Base-by-base conservation (phyloP, 441 rosid species). In the Erysimum cheiri region DNA sequence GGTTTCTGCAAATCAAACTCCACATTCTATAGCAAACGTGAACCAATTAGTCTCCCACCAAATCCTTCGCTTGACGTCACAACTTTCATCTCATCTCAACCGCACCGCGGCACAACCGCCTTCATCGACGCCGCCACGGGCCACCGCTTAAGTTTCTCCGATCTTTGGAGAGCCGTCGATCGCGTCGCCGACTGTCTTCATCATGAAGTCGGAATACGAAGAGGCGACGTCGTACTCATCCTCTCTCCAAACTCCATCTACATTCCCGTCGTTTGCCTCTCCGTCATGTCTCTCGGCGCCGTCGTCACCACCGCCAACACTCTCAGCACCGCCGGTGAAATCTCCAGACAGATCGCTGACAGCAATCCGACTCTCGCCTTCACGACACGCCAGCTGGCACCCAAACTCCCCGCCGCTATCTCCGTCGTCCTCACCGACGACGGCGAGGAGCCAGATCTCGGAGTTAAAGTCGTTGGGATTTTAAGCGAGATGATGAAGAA, bases 281-380 rank as follows among this genome's bases (percentile, higher is more conserved):
- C 98, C 66, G 89, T 87, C 49, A 83, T 93, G 93, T 88, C 92
- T n/a, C 83, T 91, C 12, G 98, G 96, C 39, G 95, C 97, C 57
- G 56, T 93, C 13, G 79, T 93, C 76, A 93, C 97, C 78, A 89
- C 98, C 70, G 80, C 87, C 35, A 93, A 89, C 31, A 89, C 97
- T 41, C 95, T 91, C 72, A 91, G 87, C 84, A 93, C 96, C 36
- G 52, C 85, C 6, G 40, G 47, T 13, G 96, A 89, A 52, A 91
- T 89, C 72, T 75, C 83, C 13, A 82, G 64, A 62, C 97, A 91
- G 74, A 78, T 87, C 26, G 75, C 78, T 2, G 87, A 94, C 50
- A 83, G 90, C 8, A 78, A 76, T 29, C 91, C 93, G 0, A 74
- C 60, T 6, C 84, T 91, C 58, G 93, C 86, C 29, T 94, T 94